phyloP scores from a whole-genome alignment of 2,329 filamentous ascomycete species.

The Teratosphaeria gauchensis region DNA sequence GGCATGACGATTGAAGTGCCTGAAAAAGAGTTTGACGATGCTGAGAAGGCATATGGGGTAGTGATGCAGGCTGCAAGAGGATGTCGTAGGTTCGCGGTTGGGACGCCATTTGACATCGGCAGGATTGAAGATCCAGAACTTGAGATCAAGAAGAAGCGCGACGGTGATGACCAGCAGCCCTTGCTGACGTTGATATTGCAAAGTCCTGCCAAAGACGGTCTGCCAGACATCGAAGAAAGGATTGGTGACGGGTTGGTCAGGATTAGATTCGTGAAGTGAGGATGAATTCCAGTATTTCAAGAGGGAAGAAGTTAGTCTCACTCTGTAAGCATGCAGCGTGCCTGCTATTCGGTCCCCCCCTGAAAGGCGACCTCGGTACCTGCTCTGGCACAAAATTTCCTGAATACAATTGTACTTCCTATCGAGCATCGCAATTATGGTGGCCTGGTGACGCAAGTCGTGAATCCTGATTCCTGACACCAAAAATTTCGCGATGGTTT shows the following conservation, averaged over 20 bases:
- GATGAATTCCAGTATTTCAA: neutral
- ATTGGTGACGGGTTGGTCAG: conserved; percentile 3
- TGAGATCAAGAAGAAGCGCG: neutral
- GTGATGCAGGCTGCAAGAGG: neutral
- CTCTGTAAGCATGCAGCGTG: neutral
- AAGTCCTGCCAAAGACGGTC: neutral
- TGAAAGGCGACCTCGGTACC: neutral
- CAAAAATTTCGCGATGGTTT: neutral
- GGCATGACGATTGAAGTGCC: conserved; percentile 22
- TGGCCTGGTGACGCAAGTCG: neutral
- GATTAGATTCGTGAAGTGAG: conserved; percentile 1
- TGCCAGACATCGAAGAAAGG: neutral
- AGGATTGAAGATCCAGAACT: neutral
- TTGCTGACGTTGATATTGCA: conserved; percentile 1
- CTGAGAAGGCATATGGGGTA: neutral
- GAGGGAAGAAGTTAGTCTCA: neutral
- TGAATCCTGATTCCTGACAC: neutral
- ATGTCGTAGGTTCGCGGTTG: neutral
- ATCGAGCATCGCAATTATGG: neutral
- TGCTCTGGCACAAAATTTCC: neutral
- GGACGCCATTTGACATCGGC: conserved; percentile 1
- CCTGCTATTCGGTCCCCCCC: neutral
- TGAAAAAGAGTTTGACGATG: neutral
- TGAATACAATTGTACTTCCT: neutral
- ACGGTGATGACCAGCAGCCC: neutral